Conservation (phyloP, 805 yeast genomes). For the Maudiozyma bulderi region DNA sequence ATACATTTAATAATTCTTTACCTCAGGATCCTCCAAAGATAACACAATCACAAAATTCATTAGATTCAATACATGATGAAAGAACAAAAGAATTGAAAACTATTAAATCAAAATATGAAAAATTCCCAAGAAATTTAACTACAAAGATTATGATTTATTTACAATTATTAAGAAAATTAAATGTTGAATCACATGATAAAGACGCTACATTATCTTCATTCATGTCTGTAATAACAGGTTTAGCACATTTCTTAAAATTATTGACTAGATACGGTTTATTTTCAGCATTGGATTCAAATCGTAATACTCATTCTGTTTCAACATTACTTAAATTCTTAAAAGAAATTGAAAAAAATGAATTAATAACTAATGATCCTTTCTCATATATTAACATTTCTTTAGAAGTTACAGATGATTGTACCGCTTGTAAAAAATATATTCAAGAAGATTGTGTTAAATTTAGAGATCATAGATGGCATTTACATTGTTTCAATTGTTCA, state of each 20-base stretch:
- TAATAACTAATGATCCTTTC: slow-evolving; percentile 29
- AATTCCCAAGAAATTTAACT: slow-evolving; percentile 67
- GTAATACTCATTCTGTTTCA: slow-evolving; percentile 42
- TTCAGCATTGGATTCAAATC: slow-evolving; percentile 63
- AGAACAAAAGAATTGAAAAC: slow-evolving; percentile 1
- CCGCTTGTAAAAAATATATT: slow-evolving; percentile 59
- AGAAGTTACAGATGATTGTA: slow-evolving; percentile 70
- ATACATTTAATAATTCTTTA: slow-evolving; percentile 9
- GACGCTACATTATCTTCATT: slow-evolving; percentile 44
- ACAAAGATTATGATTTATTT: slow-evolving; percentile 85
- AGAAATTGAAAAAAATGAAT: slow-evolving; percentile 40
- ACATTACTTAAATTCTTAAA: slow-evolving; percentile 57
- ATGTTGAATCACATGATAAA: slow-evolving; percentile 25
- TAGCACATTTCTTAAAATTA: slow-evolving; percentile 87
- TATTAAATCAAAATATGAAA: slow-evolving; percentile 30
- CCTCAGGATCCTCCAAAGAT: neutral
- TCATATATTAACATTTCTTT: slow-evolving; percentile 39
- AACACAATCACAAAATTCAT: neutral
- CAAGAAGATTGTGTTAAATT: slow-evolving; percentile 71
- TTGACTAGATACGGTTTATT: slow-evolving; percentile 72
- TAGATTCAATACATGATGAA: neutral
- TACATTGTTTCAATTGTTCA: slow-evolving; percentile 59
- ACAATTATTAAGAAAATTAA: slow-evolving; percentile 63
- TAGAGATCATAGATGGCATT: slow-evolving; percentile 70
- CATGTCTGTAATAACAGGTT: slow-evolving; percentile 73